phyloP scores from a whole-genome alignment of 2,329 filamentous ascomycete genomes.

The Gaeumannomyces tritici region DNA sequence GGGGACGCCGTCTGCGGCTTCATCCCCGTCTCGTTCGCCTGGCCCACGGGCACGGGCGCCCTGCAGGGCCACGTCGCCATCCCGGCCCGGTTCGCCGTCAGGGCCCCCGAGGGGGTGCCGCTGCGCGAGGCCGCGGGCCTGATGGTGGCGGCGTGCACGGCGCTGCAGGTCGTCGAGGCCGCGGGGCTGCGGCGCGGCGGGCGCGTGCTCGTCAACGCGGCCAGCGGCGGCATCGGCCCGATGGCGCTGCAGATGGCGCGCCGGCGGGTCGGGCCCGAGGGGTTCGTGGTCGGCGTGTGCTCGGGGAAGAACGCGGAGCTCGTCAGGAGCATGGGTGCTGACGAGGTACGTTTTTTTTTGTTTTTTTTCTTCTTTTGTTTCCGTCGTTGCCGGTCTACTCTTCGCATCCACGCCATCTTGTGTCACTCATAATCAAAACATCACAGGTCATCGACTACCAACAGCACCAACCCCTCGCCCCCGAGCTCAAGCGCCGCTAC shows the following conservation, averaged over 20 bases:
- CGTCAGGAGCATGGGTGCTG: conserved; percentile 35
- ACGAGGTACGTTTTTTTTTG: conserved; percentile 25
- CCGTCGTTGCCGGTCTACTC: no score
- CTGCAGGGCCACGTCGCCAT: conserved; percentile 25
- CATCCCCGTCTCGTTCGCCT: conserved; percentile 14
- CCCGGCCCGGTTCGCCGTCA: conserved; percentile 17
- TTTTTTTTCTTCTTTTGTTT: neutral
- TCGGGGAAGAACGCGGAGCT: conserved; percentile 34
- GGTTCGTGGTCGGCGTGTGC: conserved; percentile 35
- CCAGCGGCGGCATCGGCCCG: conserved; percentile 39
- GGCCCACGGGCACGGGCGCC: conserved; percentile 17
- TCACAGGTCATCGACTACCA: conserved; percentile 30
- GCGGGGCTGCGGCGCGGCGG: conserved; percentile 13
- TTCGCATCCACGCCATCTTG: no score
- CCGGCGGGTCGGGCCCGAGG: conserved; percentile 14
- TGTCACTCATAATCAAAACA: no score
- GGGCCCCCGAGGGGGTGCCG: neutral
- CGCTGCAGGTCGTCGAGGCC: conserved; percentile 15
- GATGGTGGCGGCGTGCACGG: conserved; percentile 24
- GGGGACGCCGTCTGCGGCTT: conserved; percentile 21
- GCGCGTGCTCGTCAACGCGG: conserved; percentile 37
- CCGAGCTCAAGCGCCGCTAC: conserved; percentile 22
- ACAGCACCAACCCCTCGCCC: conserved; percentile 23
- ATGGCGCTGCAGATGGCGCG: conserved; percentile 35
- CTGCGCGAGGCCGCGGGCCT: conserved; percentile 14